phyloP scores from a whole-genome alignment of 257 asterid species.

The Solanum ossicruentum region DNA sequence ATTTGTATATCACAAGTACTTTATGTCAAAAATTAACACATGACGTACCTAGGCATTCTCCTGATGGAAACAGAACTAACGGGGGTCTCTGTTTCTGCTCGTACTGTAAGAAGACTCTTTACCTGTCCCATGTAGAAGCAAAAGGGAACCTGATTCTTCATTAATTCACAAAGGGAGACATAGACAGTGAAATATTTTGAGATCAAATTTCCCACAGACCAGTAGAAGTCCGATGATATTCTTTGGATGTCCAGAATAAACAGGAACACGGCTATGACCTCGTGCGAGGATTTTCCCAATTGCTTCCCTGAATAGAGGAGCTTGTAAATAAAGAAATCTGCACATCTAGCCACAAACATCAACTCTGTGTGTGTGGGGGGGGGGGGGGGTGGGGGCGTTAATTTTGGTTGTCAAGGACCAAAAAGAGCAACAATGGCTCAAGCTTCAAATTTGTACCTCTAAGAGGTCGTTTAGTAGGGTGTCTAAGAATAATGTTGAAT shows the following conservation, averaged over 20 bases:
- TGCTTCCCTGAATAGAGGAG: constrained; percentile 68
- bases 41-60: constrained; percentile 72
- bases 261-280: constrained; percentile 98
- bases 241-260: constrained; percentile 65
- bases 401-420: not conserved
- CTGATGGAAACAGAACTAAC: constrained; percentile 91
- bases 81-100: constrained; percentile 92
- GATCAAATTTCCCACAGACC: constrained; percentile 33
- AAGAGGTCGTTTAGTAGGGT: too few relatives aligned
- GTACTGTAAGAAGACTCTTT: constrained; percentile 81
- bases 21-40: not conserved
- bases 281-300: constrained; percentile 92
- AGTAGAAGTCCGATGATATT: constrained; percentile 90
- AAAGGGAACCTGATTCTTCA: not conserved
- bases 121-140: constrained; percentile 35
- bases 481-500: too few relatives aligned
- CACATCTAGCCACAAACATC: not conserved
- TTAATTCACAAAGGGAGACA: not conserved
- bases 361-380: not conserved
- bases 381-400: too few relatives aligned
- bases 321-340: not conserved
- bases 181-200: not conserved
- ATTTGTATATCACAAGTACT: not conserved
- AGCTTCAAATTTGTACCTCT: not conserved
- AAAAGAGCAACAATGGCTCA: not conserved